A percentile compares a stretch with the other conserved stretches of the same genome.
phyloP scores from a whole-genome alignment of 208 protist species.

The Strigomonas oncopelti region DNA sequence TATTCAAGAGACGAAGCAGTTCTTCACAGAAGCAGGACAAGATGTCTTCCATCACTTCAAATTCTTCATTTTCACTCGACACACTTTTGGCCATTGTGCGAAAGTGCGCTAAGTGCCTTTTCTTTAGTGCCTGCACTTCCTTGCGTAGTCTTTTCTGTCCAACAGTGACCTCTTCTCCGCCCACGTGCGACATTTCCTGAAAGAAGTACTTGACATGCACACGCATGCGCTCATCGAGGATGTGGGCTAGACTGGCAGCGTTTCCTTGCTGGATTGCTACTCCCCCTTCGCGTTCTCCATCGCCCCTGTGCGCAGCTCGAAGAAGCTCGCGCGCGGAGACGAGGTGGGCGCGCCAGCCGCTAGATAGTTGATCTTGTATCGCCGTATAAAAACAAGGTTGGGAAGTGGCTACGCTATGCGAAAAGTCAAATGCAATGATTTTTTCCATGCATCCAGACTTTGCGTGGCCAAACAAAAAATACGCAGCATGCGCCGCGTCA shows the following conservation, averaged over 20 bases:
- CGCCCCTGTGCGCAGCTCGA: neutral
- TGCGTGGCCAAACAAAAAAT: neutral
- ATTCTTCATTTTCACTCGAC: neutral
- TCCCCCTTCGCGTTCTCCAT: too few relatives aligned
- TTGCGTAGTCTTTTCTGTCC: neutral
- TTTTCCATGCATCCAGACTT: too few relatives aligned
- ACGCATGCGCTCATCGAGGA: neutral
- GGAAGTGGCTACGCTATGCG: too few relatives aligned
- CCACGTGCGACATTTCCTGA: neutral
- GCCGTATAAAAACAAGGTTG: neutral
- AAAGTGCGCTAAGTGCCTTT: neutral
- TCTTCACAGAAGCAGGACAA: neutral
- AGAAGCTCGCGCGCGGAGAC: neutral
- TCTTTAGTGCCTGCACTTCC: neutral
- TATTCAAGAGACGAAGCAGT: neutral
- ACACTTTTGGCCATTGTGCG: neutral
- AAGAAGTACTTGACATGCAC: conserved; percentile 6
- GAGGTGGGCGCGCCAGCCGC: neutral
- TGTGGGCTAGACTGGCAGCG: neutral
- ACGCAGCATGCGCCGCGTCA: neutral
- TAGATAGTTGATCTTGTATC: neutral
- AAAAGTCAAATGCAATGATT: too few relatives aligned
- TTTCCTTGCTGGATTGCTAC: neutral
- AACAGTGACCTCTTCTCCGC: neutral
- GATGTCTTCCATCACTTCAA: neutral